A percentile compares a stretch with the other conserved stretches of the same genome.
These are phyloP conservation scores for Yamadazyma laniorum DNA, from an alignment of 805 yeast species.

Conservation along the genomic window DNA sequence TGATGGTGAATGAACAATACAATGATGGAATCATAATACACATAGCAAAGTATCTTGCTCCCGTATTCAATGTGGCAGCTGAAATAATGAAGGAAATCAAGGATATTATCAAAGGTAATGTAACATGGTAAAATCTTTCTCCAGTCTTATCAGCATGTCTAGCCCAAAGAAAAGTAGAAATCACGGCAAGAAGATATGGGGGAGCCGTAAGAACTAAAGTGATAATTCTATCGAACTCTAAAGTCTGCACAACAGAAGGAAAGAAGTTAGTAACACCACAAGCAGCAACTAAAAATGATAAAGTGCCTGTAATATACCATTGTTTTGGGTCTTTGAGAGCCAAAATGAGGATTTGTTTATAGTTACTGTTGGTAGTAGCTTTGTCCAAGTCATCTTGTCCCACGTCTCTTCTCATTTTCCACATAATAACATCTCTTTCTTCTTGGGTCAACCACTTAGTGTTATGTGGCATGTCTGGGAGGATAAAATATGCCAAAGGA, in stretches of 20 bases:
- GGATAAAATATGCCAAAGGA: conserved; percentile 43
- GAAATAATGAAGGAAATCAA: conserved; percentile 48
- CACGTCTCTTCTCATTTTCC: conserved; percentile 40
- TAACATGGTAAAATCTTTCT: conserved; percentile 52
- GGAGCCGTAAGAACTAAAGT: conserved; percentile 61
- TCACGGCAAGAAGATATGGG: conserved; percentile 53
- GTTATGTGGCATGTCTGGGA: conserved; percentile 54
- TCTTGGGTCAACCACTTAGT: conserved; percentile 45
- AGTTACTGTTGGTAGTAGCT: conserved; percentile 31
- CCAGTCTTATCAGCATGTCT: conserved; percentile 56
- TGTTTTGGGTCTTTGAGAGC: conserved; percentile 43
- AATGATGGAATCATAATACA: conserved; percentile 56
- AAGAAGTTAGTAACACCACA: conserved; percentile 61
- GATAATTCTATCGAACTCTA: conserved; percentile 48
- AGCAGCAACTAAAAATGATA: conserved; percentile 52
- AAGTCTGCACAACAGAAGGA: conserved; percentile 58
- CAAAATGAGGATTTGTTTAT: conserved; percentile 33
- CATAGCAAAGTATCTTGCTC: conserved; percentile 60
- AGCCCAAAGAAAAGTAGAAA: conserved; percentile 51
- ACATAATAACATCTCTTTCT: conserved; percentile 43
- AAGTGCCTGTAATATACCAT: conserved; percentile 46
- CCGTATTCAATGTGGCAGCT: conserved; percentile 50
- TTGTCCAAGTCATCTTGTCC: conserved; percentile 40
- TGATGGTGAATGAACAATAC: conserved; percentile 52
- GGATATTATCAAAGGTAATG: conserved; percentile 41